Conservation (phyloP, 768 basidiomycete genomes). For the Postia placenta region DNA sequence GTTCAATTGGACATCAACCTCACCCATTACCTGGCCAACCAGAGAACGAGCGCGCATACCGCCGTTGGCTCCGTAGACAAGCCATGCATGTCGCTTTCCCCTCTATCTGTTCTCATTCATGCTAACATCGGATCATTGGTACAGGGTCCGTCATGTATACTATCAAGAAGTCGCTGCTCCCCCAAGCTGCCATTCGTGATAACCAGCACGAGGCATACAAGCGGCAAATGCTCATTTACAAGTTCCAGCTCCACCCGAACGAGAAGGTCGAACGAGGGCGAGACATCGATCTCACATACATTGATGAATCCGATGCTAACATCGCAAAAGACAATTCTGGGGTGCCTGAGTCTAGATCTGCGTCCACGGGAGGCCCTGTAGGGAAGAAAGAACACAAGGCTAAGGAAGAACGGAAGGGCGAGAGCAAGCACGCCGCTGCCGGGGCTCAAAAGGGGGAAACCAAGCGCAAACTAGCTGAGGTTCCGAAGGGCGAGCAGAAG, state of each 20-base stretch:
- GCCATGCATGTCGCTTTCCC: constrained; percentile 7
- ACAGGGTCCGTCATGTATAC: constrained; percentile 13
- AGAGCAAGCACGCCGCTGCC: neutral
- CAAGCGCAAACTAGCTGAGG: neutral
- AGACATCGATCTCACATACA: neutral
- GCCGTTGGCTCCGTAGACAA: constrained; percentile 6
- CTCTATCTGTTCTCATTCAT: neutral
- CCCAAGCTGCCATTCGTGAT: constrained; percentile 6
- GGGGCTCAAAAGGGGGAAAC: neutral
- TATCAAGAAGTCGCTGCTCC: constrained; percentile 3
- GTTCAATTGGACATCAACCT: constrained; percentile 51
- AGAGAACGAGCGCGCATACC: constrained; percentile 26
- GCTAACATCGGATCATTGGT: neutral
- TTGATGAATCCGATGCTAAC: neutral
- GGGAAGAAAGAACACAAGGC: neutral
- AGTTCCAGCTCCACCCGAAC: neutral
- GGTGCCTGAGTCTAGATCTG: neutral
- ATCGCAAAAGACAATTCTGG: neutral
- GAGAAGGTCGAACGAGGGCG: neutral
- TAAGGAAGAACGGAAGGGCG: neutral
- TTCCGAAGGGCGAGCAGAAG: too few species aligned
- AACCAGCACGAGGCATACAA: constrained; percentile 9
- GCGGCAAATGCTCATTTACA: constrained; percentile 8
- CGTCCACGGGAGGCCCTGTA: neutral
- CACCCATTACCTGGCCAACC: constrained; percentile 37